These are phyloP conservation scores for Kodamaea laetipori DNA, from an alignment of 805 yeast species.

Conservation along the genomic window DNA sequence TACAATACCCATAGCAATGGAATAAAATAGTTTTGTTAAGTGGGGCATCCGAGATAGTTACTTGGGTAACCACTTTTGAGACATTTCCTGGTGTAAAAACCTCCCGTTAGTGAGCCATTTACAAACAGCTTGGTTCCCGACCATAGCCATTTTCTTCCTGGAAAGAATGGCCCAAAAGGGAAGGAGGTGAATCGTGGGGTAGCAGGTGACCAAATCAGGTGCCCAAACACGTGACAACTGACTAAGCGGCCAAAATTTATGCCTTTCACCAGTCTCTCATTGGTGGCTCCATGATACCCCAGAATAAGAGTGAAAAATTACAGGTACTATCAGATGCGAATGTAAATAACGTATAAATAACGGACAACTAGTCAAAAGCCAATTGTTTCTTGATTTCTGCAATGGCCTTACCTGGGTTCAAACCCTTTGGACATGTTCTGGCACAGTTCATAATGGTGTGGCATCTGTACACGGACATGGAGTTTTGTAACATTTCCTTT, in stretches of 20 bases:
- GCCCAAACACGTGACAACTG: no score
- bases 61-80: no score
- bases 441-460: slow-evolving; percentile 99
- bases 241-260: no score
- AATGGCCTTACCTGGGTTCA: slow-evolving; percentile 96
- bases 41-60: no score
- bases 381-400: slow-evolving; percentile 94
- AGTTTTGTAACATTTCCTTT: slow-evolving; percentile 88
- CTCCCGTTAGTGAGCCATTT: no score
- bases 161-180: neutral
- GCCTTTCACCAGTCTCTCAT: neutral
- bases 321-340: neutral
- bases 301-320: slow-evolving; percentile 2
- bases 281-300: neutral
- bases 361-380: slow-evolving; percentile 62
- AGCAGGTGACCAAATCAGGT: no score
- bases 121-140: no score
- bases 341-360: slow-evolving; percentile 11
- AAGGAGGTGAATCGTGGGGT: neutral
- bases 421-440: slow-evolving; percentile 96
- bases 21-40: no score
- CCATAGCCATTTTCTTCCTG: no score
- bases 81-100: no score
- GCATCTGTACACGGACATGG: slow-evolving; percentile 97
- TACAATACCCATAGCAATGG: no score